Evolutionary conservation across 2,329 filamentous ascomycete genomes (phyloP).

Genomic region (Pseudogymnoascus sp.): DNA sequence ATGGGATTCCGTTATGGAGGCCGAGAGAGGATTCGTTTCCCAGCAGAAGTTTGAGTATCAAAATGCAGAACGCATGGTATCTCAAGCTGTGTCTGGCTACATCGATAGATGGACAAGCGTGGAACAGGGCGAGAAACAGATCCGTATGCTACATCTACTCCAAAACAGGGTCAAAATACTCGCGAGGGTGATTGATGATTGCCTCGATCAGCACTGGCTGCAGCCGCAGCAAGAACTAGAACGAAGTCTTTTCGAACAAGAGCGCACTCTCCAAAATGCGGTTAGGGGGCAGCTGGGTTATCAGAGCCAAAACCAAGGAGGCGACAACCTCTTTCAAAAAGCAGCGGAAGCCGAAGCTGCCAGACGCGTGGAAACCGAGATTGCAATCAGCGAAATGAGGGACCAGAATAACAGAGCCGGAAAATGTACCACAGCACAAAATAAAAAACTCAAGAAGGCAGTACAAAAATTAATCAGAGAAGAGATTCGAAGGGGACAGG

Average conservation of each 20-base stretch:
- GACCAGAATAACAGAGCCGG: neutral
- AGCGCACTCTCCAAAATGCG: neutral
- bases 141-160: neutral
- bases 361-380: neutral
- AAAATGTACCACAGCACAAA: neutral
- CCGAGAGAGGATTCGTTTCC: neutral
- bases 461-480: neutral
- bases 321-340: neutral
- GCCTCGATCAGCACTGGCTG: neutral
- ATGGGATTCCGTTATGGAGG: neutral
- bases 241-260: neutral
- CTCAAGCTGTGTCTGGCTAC: neutral
- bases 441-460: neutral
- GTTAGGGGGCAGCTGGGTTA: neutral
- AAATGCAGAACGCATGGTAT: neutral
- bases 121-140: neutral
- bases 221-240: neutral
- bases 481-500: neutral
- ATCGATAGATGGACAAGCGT: neutral
- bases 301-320: neutral
- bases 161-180: neutral
- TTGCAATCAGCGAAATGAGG: neutral
- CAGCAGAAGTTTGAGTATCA: neutral
- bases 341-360: neutral
- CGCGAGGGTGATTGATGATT: neutral